Evolutionary conservation across 2,329 filamentous ascomycete genomes (phyloP).

Genomic region (Parascedosporium putredinis): DNA sequence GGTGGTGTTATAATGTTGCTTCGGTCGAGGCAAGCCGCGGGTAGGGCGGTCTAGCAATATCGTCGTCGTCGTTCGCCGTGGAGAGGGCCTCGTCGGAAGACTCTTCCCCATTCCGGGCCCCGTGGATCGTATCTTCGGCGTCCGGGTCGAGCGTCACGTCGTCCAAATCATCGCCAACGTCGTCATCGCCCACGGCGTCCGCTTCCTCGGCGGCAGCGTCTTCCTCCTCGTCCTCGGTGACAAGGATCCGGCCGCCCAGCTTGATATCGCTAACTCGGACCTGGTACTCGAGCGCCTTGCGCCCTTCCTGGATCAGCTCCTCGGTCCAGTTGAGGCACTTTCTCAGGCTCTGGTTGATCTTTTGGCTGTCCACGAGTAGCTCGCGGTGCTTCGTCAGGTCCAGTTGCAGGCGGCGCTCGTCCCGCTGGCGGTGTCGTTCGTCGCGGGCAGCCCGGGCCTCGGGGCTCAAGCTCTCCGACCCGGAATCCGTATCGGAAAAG

Average conservation of each 20-base stretch:
- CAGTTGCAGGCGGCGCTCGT: constrained; percentile 73
- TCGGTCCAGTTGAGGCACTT: constrained; percentile 85
- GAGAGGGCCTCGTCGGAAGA: constrained; percentile 14
- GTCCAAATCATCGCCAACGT: neutral
- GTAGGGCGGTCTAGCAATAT: no score
- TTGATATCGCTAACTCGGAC: constrained; percentile 71
- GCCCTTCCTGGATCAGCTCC: constrained; percentile 77
- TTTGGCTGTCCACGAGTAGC: constrained; percentile 79
- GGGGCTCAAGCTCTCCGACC: constrained; percentile 24
- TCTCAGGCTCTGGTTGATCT: constrained; percentile 90
- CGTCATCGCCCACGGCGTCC: neutral
- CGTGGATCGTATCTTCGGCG: constrained; percentile 11
- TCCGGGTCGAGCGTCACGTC: neutral
- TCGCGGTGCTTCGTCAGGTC: constrained; percentile 86
- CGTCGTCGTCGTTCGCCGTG: neutral
- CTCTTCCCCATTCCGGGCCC: constrained; percentile 12
- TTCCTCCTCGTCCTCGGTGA: constrained; percentile 47
- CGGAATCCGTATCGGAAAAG: constrained; percentile 22
- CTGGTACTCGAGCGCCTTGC: constrained; percentile 74
- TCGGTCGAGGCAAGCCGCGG: no score
- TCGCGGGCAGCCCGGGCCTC: constrained; percentile 29
- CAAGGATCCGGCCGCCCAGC: constrained; percentile 69
- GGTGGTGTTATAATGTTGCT: no score
- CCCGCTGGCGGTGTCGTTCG: constrained; percentile 51
- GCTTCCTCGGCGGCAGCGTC: neutral